A percentile compares a stretch with the other conserved stretches of the same genome.
Conservation (phyloP, 352 stramenopile species). For the Pythium periplocum region DNA sequence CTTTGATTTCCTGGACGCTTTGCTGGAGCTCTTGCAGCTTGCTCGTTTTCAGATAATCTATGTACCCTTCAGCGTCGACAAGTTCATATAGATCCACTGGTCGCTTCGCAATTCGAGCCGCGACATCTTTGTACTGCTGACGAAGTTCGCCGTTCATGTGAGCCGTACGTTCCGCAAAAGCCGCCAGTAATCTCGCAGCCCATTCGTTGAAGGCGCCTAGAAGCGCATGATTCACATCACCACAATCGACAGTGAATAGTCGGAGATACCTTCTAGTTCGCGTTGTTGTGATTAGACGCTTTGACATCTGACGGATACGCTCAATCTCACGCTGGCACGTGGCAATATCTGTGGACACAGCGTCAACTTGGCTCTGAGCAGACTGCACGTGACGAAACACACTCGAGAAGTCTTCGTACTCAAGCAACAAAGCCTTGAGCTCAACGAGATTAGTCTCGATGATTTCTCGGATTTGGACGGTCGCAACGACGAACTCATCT, state of each 20-base stretch:
- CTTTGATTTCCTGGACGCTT: conserved; percentile 40
- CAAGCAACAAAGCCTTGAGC: conserved; percentile 28
- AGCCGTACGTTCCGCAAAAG: conserved; percentile 47
- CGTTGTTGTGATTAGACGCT: conserved; percentile 20
- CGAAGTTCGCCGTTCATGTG: conserved; percentile 47
- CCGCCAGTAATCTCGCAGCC: conserved; percentile 29
- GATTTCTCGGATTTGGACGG: conserved; percentile 55
- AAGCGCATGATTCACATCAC: conserved; percentile 34
- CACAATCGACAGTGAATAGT: conserved; percentile 52
- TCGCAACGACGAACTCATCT: conserved; percentile 45
- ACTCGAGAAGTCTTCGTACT: conserved; percentile 31
- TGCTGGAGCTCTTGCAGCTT: conserved; percentile 46
- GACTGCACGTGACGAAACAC: too few relatives aligned
- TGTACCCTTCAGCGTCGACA: conserved; percentile 57
- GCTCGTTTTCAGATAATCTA: conserved; percentile 32
- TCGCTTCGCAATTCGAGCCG: conserved; percentile 46
- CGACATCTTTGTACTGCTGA: conserved; percentile 74
- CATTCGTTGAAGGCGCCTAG: conserved; percentile 35
- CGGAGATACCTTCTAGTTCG: conserved; percentile 23
- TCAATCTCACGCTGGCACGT: conserved; percentile 25
- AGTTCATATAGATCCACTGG: conserved; percentile 71
- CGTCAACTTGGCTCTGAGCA: too few relatives aligned
- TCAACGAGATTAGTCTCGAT: conserved; percentile 47
- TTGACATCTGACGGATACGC: conserved; percentile 17
- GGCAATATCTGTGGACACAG: conserved; percentile 14